phyloP scores from a whole-genome alignment of 768 basidiomycete species.

The Suillus paluster region DNA sequence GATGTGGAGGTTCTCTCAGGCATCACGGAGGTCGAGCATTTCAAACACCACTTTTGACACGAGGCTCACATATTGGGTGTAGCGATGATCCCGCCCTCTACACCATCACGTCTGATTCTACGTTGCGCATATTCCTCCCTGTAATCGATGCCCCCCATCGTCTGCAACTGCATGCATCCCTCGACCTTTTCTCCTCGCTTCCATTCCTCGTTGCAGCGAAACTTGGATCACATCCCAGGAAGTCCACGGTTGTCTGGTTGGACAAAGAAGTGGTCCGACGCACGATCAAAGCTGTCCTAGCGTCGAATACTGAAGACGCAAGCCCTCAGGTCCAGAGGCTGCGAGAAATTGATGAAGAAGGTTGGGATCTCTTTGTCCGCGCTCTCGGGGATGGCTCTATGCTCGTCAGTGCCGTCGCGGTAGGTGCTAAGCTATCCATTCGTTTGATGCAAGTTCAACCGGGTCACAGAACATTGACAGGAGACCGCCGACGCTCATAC shows the following conservation, averaged over 20 bases:
- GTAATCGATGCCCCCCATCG: conserved; percentile 85
- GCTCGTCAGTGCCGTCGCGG: conserved; percentile 72
- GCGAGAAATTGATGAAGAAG: conserved; percentile 68
- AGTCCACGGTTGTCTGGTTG: conserved; percentile 69
- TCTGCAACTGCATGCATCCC: conserved; percentile 81
- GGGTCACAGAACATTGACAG: conserved; percentile 79
- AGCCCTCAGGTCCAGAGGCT: conserved; percentile 43
- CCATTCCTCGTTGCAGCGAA: conserved; percentile 43
- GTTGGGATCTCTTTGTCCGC: conserved; percentile 81
- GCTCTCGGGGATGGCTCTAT: conserved; percentile 76
- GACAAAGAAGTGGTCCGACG: conserved; percentile 63
- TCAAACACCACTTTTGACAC: conserved; percentile 28
- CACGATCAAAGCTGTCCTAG: conserved; percentile 49
- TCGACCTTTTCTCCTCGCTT: conserved; percentile 72
- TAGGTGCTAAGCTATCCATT: conserved; percentile 41
- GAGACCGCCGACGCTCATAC: conserved; percentile 82
- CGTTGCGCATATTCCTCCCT: conserved; percentile 83
- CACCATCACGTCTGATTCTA: conserved; percentile 82
- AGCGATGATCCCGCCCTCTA: conserved; percentile 82
- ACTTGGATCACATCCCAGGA: conserved; percentile 24
- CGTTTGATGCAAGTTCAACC: conserved; percentile 1
- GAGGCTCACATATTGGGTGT: conserved; percentile 13
- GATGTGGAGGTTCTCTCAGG: conserved; percentile 73
- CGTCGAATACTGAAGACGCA: conserved; percentile 13
- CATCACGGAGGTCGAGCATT: conserved; percentile 56